A percentile compares a stretch with the other conserved stretches of the same genome.
These are phyloP conservation scores for Calonectria pseudoreteaudii DNA, from an alignment of 2,329 filamentous ascomycete genomes.

Conservation along the genomic window DNA sequence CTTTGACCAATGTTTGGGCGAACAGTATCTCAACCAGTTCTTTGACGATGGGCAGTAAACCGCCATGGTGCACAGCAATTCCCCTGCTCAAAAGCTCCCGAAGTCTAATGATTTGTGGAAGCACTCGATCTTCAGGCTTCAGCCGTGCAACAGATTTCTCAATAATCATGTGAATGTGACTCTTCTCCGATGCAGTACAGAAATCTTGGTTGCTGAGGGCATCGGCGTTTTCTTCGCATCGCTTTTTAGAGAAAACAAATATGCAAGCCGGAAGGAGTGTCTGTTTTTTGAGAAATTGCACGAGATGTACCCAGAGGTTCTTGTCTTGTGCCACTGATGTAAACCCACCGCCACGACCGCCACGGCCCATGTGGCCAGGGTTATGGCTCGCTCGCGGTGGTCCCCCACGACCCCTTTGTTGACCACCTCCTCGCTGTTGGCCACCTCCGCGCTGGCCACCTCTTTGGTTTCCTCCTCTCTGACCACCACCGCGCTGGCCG, in stretches of 20 bases:
- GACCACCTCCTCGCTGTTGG: constrained; percentile 57
- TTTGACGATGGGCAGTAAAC: constrained; percentile 94
- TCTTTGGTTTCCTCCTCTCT: constrained; percentile 55
- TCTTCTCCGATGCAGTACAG: constrained; percentile 93
- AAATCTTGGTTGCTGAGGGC: constrained; percentile 96
- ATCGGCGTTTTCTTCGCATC: constrained; percentile 97
- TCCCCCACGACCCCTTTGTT: constrained; percentile 64
- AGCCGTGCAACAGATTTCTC: constrained; percentile 93
- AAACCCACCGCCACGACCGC: constrained; percentile 85
- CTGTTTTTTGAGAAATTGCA: constrained; percentile 89
- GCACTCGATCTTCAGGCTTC: constrained; percentile 86
- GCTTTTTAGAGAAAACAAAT: constrained; percentile 98
- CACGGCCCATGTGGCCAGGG: constrained; percentile 89
- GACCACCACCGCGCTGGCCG: constrained; percentile 46
- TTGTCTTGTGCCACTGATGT: constrained; percentile 94
- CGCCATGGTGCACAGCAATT: constrained; percentile 96
- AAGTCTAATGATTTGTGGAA: constrained; percentile 93
- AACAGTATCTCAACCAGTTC: constrained; percentile 98
- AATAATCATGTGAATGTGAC: constrained; percentile 96
- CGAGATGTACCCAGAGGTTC: constrained; percentile 95
- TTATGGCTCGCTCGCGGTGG: constrained; percentile 70
- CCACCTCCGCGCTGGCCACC: constrained; percentile 64
- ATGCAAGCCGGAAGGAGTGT: constrained; percentile 92
- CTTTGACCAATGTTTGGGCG: constrained; percentile 93
- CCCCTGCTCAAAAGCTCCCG: constrained; percentile 87